phyloP scores from a whole-genome alignment of 2,329 filamentous ascomycete genomes.

The Fusarium sp. region DNA sequence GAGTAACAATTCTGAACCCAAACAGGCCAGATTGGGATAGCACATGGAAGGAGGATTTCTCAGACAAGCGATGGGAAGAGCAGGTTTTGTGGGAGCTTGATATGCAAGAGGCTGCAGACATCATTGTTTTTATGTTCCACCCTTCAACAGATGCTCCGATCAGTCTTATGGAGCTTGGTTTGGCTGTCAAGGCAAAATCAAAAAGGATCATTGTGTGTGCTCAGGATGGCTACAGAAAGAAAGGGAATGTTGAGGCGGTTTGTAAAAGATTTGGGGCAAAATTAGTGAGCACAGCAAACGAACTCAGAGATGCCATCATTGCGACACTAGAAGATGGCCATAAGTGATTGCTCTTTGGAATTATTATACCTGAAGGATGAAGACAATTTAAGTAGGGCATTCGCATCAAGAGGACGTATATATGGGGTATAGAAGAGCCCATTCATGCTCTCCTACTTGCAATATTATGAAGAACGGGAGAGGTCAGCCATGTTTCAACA shows the following conservation, averaged over 20 bases:
- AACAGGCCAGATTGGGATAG: constrained; percentile 64
- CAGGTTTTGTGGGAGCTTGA: constrained; percentile 71
- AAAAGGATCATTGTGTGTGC: constrained; percentile 65
- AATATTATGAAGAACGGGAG: not conserved
- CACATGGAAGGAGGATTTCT: constrained; percentile 59
- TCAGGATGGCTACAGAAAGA: constrained; percentile 60
- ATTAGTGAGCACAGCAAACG: constrained; percentile 52
- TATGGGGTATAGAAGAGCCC: not conserved
- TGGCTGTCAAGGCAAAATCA: constrained; percentile 52
- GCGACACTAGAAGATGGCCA: not conserved
- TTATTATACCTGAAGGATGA: fast-evolving
- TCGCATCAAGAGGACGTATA: not conserved
- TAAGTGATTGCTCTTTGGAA: not conserved
- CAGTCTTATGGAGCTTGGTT: constrained; percentile 67
- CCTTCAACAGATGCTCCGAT: constrained; percentile 61
- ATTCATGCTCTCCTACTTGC: not conserved
- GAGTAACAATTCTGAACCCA: constrained; percentile 66
- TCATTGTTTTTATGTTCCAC: constrained; percentile 67
- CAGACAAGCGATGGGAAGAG: constrained; percentile 55
- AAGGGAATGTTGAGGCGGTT: constrained; percentile 68
- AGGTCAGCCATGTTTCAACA: not conserved
- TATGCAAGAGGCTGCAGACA: constrained; percentile 59
- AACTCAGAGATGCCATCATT: constrained; percentile 49
- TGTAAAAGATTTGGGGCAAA: constrained; percentile 54
- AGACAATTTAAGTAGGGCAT: not conserved